phyloP scores from a whole-genome alignment of 257 asterid genomes.

The Solanum pennellii region DNA sequence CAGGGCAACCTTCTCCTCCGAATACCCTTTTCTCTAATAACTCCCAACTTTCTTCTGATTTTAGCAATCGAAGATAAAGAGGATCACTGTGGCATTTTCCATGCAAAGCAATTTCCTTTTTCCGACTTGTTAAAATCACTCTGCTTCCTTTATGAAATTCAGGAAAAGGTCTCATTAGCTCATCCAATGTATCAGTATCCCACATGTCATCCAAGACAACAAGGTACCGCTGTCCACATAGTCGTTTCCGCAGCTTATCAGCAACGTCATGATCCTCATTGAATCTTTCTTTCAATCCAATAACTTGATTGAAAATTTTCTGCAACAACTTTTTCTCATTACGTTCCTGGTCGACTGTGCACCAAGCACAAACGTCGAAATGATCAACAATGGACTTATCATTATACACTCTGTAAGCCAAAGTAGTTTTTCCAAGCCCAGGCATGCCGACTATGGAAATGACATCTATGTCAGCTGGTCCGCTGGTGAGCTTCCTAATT shows the following conservation, averaged over 20 bases:
- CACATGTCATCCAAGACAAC: slow-evolving; percentile 19
- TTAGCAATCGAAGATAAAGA: not conserved
- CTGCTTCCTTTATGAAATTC: not conserved
- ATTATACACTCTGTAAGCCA: not conserved
- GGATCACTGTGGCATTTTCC: not conserved
- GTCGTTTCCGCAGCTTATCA: not conserved
- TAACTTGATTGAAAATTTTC: not conserved
- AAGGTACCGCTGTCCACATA: not conserved
- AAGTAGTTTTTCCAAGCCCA: not conserved
- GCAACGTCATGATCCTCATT: not conserved
- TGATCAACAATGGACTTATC: not conserved
- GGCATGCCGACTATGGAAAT: not conserved
- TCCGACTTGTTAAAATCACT: slow-evolving; percentile 1
- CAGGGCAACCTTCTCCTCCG: not conserved
- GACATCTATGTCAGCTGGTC: not conserved
- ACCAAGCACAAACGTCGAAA: slow-evolving; percentile 1
- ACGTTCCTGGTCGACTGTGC: not conserved
- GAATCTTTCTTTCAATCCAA: not conserved
- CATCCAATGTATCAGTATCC: slow-evolving; percentile 3
- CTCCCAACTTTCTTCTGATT: slow-evolving; percentile 5
- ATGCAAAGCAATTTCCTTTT: not conserved
- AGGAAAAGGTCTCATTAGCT: not conserved
- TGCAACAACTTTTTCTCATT: not conserved
- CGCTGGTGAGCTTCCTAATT: not conserved
- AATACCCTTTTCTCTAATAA: slow-evolving; percentile 6